Percentiles rank a stretch among this genome's conserved stretches.
These are phyloP conservation scores for Curvularia hawaiiensis DNA, from an alignment of 2,329 filamentous ascomycete genomes.

Conservation along the genomic window DNA sequence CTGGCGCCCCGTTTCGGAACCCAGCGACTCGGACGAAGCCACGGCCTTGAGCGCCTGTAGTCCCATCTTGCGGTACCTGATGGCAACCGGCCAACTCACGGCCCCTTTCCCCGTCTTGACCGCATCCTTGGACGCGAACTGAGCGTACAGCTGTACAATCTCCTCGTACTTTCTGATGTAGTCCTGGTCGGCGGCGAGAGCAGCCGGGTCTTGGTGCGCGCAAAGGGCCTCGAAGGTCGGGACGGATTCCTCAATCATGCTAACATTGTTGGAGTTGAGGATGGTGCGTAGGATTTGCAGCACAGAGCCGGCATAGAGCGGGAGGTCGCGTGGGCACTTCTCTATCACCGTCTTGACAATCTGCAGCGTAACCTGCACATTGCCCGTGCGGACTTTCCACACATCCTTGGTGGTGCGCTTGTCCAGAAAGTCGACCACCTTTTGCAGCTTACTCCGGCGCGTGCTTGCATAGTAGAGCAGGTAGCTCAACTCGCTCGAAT, in stretches of 20 bases:
- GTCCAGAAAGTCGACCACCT: conserved; percentile 93
- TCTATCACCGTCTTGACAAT: conserved; percentile 92
- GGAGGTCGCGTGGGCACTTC: conserved; percentile 87
- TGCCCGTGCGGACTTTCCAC: conserved; percentile 84
- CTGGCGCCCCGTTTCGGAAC: conserved; percentile 75
- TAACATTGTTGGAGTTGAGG: conserved; percentile 83
- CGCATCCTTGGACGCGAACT: conserved; percentile 72
- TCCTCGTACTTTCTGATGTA: conserved; percentile 84
- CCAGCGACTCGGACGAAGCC: conserved; percentile 78
- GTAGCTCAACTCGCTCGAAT: conserved; percentile 95
- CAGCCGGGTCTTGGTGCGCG: conserved; percentile 82
- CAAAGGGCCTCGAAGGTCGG: conserved; percentile 89
- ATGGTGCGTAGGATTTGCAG: conserved; percentile 84
- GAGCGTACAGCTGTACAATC: conserved; percentile 78
- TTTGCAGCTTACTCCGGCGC: conserved; percentile 91
- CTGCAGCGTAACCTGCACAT: conserved; percentile 92
- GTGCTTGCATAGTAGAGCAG: conserved; percentile 96
- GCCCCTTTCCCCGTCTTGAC: conserved; percentile 49
- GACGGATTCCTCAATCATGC: conserved; percentile 89
- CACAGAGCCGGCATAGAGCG: conserved; percentile 83
- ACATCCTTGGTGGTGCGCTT: conserved; percentile 93
- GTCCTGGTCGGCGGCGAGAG: conserved; percentile 81
- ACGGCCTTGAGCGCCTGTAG: conserved; percentile 76
- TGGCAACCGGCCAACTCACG: conserved; percentile 72
- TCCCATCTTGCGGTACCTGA: conserved; percentile 64